Evolutionary conservation across 768 basidiomycete species (phyloP).

Genomic region (Mycena crocata): DNA sequence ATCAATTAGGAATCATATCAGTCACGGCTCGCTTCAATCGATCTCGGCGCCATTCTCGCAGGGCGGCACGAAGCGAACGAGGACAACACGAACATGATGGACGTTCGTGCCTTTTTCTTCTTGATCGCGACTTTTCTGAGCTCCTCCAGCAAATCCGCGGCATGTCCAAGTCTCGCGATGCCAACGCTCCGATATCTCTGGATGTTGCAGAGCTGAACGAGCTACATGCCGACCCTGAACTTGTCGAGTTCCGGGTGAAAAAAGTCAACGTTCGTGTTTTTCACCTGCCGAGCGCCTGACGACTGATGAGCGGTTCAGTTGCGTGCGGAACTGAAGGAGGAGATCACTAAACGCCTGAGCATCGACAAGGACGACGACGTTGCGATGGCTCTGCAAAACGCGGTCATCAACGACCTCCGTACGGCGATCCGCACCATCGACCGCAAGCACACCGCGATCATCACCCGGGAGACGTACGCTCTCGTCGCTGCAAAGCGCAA

Average conservation of each 20-base stretch:
- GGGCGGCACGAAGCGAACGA: not conserved
- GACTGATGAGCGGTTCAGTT: not conserved
- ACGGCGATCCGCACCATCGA: not conserved
- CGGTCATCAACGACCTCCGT: not conserved
- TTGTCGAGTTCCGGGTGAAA: not conserved
- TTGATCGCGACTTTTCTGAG: not conserved
- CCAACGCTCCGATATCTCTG: not conserved
- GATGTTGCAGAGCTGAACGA: not conserved
- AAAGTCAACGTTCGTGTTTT: not conserved
- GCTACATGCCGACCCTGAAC: not conserved
- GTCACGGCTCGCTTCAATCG: not conserved
- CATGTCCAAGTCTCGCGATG: slow-evolving; percentile 10
- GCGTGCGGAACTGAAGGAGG: not conserved
- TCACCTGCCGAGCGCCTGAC: not conserved
- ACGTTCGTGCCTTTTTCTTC: not conserved
- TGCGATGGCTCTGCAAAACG: not conserved
- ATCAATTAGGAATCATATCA: not conserved
- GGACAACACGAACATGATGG: not conserved
- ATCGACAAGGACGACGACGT: not conserved
- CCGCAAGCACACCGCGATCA: not conserved
- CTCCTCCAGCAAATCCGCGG: not conserved
- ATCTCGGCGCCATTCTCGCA: not conserved
- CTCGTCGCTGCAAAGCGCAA: not conserved
- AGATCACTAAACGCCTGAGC: not conserved
- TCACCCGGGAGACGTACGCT: not conserved